Percentiles rank a stretch among this genome's conserved stretches.
These are phyloP conservation scores for Mycena albidolilacea DNA, from an alignment of 768 basidiomycete genomes.

Conservation along the genomic window DNA sequence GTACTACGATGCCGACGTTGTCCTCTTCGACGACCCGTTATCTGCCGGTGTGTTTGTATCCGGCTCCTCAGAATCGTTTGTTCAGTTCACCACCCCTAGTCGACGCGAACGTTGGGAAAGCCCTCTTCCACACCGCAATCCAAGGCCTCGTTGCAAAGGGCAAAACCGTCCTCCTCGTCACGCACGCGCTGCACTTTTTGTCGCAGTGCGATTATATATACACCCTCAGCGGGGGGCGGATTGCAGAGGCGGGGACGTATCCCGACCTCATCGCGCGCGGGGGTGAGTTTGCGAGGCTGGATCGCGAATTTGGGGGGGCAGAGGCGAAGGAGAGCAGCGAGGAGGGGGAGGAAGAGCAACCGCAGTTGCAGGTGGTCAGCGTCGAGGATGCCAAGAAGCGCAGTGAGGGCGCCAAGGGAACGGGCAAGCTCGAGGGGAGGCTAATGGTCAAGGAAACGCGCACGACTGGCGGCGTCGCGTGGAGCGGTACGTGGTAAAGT, in stretches of 20 bases:
- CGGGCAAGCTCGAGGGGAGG: conserved; percentile 64
- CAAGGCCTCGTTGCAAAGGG: conserved; percentile 59
- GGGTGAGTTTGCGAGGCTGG: conserved; percentile 70
- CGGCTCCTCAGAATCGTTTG: background rate
- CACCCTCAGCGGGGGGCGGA: conserved; percentile 79
- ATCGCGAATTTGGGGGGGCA: conserved; percentile 68
- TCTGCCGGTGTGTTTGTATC: background rate
- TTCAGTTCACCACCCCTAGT: conserved; percentile 51
- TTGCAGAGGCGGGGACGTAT: conserved; percentile 80
- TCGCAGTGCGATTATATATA: conserved; percentile 90
- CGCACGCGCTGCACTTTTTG: conserved; percentile 92
- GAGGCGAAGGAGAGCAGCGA: conserved; percentile 24
- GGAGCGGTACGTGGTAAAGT: conserved; percentile 53
- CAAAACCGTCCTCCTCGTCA: conserved; percentile 91
- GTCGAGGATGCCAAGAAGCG: background rate
- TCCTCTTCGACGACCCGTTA: conserved; percentile 10
- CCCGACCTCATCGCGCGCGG: conserved; percentile 60
- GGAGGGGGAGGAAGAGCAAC: conserved; percentile 41
- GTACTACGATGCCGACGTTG: background rate
- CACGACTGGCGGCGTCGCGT: conserved; percentile 71
- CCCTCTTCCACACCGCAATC: conserved; percentile 77
- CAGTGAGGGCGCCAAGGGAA: background rate
- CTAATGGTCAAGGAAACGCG: conserved; percentile 77
- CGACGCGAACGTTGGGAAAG: conserved; percentile 82
- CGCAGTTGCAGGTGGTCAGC: conserved; percentile 16